Evolutionary conservation across 2,329 filamentous ascomycete genomes (phyloP), one percentile per base, ranked within the genome.

Genomic region (Sarocladiaceae sp.): DNA sequence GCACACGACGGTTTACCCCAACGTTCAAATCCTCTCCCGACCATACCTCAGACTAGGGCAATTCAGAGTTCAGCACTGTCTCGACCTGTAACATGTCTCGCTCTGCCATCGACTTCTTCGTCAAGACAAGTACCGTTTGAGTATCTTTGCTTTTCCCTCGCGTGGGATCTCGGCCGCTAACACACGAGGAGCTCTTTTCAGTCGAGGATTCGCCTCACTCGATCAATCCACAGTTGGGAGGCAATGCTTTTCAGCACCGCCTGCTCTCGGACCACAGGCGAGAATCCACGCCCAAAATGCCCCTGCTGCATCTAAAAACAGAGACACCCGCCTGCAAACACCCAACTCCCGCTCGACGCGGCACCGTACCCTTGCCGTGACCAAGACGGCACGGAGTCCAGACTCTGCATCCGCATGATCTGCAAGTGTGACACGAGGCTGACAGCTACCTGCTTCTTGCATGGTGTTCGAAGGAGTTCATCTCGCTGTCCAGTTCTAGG

Each of bases 401-500:
- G 40, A 46, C 40, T 46, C n/a, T 46, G 22, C 23, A 18, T 29
- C 22, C 23, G 40, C 40, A 29, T 29, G 40, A 46, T 46, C 40
- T 46, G 25, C 40, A 46, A 46, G 22, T 46, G 40, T 46, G 40
- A 46, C 40, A 46, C n/a, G 23, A 46, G 40, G 40, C 40, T 46
- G 25, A 29, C 40, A 29, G 4, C 25, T 29, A 5, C 11, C n/a
- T 46, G 3, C 29, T 4, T 15, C n/a, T 29, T 46, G 40, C 25
- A 15, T 20, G 40, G 4, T 18, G 13, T 10, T 8, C 10, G 8
- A 22, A 40, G 11, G 17, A 7, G 37, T 17, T 40, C 37, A 40
- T 40, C 5, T 40, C 7, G 35, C 20, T 6, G 15, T 8, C 17
- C 5, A 40, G 37, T 20, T n/a, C 37, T 20, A 40, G 37, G 23